phyloP scores from a whole-genome alignment of 352 stramenopile genomes.

The Blastocystis sp. region DNA sequence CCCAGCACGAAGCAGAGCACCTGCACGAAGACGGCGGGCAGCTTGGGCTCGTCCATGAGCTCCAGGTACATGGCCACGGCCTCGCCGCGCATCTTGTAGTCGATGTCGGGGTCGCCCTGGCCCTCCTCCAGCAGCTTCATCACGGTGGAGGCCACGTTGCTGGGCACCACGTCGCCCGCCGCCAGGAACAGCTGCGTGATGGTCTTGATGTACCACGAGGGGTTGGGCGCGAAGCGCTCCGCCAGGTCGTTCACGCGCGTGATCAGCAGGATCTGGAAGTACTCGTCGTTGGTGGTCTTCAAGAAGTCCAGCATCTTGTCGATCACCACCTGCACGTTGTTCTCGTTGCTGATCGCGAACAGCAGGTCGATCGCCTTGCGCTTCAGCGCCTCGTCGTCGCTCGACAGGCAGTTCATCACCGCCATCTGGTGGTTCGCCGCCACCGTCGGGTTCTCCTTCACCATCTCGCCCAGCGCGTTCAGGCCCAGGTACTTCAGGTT shows the following conservation, averaged over 20 bases:
- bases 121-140: slow-evolving; percentile 94
- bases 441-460: slow-evolving; percentile 90
- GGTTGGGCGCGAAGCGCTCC: slow-evolving; percentile 92
- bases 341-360: slow-evolving; percentile 97
- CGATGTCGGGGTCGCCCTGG: slow-evolving; percentile 90
- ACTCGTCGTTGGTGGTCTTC: slow-evolving; percentile 90
- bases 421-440: slow-evolving; percentile 97
- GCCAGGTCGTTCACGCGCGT: slow-evolving; percentile 93
- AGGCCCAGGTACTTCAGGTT: slow-evolving; percentile 98
- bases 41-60: slow-evolving; percentile 85
- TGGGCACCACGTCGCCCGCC: slow-evolving; percentile 91
- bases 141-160: slow-evolving; percentile 93
- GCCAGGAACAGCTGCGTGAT: slow-evolving; percentile 90
- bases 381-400: slow-evolving; percentile 97
- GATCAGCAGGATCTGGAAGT: slow-evolving; percentile 92
- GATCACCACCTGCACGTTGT: slow-evolving; percentile 99
- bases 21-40: slow-evolving; percentile 90
- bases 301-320: slow-evolving; percentile 95
- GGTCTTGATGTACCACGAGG: slow-evolving; percentile 96
- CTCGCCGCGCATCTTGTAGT: slow-evolving; percentile 91
- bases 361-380: slow-evolving; percentile 84
- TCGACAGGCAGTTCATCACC: slow-evolving; percentile 98
- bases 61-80: slow-evolving; percentile 93
- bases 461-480: slow-evolving; percentile 94
- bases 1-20: slow-evolving; percentile 97